Base-by-base conservation (phyloP, 23 red algal species). In the Gracilaria caudata region DNA sequence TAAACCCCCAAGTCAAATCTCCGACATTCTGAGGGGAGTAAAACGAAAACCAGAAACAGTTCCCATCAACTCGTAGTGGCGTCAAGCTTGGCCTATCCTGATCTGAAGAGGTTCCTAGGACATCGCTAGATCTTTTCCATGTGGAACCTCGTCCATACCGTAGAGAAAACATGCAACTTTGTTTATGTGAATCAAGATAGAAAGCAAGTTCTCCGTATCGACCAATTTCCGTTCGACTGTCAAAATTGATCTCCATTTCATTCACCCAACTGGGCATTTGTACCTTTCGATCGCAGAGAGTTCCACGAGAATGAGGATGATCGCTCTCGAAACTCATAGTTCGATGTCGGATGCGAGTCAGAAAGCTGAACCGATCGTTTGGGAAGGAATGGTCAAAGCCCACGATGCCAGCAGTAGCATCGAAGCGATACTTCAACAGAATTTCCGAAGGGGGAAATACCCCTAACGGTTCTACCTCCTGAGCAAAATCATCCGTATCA, bases 11-110 rank as follows among this genome's bases (percentile, higher is more conserved):
- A 11, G 82, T 61, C 64, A 65, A 58, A 29, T 70, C 64, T 1
- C 75, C 75, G 54, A 86, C 64, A 30, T 71, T 74, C 36, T 71
- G 64, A 2, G 82, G 82, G n/a, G 82, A 71, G 82, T 86, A 86
- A 28, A 86, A 86, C 5, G 82, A 68, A 86, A 68, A 86, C 82
- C 82, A 86, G 64, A 86, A 86, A 8, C 64, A 44, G 57, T 74
- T 86, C 46, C 64, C 40, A 4, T 64, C 40, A 21, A 55, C 33
- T 37, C 35, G 40, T 7, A 57, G 30, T 61, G 82, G 63, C 13
- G 38, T 39, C 61, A 71, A 55, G n/a, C 10, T 37, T 47, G 44
- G 33, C 55, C 19, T 25, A 29, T 8, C 23, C 21, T 64, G 79
- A 14, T 45, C 53, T 46, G 79, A 14, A 45, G 55, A 13, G 34